A percentile compares a stretch with the other conserved stretches of the same genome.
Evolutionary conservation across 495 filamentous ascomycete genomes (phyloP).

Genomic region (Podospora anserina): DNA sequence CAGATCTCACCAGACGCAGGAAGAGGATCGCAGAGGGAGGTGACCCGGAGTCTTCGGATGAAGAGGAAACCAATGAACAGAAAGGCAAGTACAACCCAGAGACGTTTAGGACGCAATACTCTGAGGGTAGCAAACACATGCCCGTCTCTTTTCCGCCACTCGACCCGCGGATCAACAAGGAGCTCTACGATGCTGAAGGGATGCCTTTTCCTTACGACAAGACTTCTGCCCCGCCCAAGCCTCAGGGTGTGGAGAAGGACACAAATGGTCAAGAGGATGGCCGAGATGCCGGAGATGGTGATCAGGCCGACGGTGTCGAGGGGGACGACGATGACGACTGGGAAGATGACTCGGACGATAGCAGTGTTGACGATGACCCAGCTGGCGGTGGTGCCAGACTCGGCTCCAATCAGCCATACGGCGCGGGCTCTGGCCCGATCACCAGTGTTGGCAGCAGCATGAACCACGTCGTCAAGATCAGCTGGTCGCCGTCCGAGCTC

Average conservation of each 20-base stretch:
- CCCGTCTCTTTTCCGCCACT: slow-evolving; percentile 36
- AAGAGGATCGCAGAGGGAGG: slow-evolving; percentile 7
- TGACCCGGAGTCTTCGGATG: slow-evolving; percentile 24
- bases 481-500: slow-evolving; percentile 46
- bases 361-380: slow-evolving; percentile 11
- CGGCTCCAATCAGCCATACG: slow-evolving; percentile 31
- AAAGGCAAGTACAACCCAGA: slow-evolving; percentile 14
- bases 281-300: slow-evolving; percentile 15
- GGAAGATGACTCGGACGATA: slow-evolving; percentile 9
- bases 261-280: slow-evolving; percentile 19
- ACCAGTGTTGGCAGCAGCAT: slow-evolving; percentile 45
- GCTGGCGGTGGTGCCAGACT: slow-evolving; percentile 9
- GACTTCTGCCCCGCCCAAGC: neutral
- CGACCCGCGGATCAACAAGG: slow-evolving; percentile 35
- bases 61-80: slow-evolving; percentile 23
- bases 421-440: slow-evolving; percentile 42
- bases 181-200: slow-evolving; percentile 29
- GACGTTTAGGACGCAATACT: slow-evolving; percentile 30
- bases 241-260: slow-evolving; percentile 3
- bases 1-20: slow-evolving; percentile 25
- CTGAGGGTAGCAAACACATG: slow-evolving; percentile 36
- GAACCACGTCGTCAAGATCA: slow-evolving; percentile 45
- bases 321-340: slow-evolving; percentile 9
- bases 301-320: slow-evolving; percentile 19
- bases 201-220: slow-evolving; percentile 28